Percentiles rank a stretch among this genome's conserved stretches.
Conservation (phyloP, 352 stramenopile species). For the Phytophthora pini region DNA sequence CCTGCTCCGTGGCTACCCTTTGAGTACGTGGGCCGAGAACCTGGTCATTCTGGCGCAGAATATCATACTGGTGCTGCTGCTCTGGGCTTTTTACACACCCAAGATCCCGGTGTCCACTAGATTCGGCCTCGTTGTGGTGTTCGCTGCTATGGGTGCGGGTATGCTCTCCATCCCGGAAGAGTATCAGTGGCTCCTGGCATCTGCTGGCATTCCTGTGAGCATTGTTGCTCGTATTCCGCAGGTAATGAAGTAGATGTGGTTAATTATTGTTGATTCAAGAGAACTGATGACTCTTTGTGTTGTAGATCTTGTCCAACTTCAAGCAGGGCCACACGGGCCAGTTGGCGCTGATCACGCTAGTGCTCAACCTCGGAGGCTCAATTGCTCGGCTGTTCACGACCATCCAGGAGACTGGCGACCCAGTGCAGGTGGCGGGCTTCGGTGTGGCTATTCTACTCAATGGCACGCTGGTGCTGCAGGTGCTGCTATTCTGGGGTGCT, state of each 20-base stretch:
- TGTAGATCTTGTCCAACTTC: conserved; percentile 87
- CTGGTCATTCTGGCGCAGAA: conserved; percentile 89
- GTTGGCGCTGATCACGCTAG: conserved; percentile 83
- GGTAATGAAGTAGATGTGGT: conserved; percentile 32
- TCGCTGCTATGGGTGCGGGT: conserved; percentile 50
- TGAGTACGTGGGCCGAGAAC: conserved; percentile 90
- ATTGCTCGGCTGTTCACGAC: conserved; percentile 89
- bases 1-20: conserved; percentile 78
- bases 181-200: conserved; percentile 78
- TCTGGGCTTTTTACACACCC: conserved; percentile 75
- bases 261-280: not conserved
- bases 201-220: conserved; percentile 76
- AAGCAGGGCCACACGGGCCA: conserved; percentile 91
- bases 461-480: conserved; percentile 77
- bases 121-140: conserved; percentile 52
- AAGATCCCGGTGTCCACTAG: conserved; percentile 61
- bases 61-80: conserved; percentile 78
- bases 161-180: conserved; percentile 78
- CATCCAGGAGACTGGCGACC: conserved; percentile 85
- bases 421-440: conserved; percentile 74
- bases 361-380: conserved; percentile 85
- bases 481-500: conserved; percentile 83
- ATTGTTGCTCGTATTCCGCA: conserved; percentile 85
- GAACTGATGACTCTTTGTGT: conserved; percentile 13
- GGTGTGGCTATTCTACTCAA: conserved; percentile 81